Percentiles rank a stretch among this genome's conserved stretches.
phyloP scores from a whole-genome alignment of 2,329 filamentous ascomycete species.

The Microdochium bolleyi region DNA sequence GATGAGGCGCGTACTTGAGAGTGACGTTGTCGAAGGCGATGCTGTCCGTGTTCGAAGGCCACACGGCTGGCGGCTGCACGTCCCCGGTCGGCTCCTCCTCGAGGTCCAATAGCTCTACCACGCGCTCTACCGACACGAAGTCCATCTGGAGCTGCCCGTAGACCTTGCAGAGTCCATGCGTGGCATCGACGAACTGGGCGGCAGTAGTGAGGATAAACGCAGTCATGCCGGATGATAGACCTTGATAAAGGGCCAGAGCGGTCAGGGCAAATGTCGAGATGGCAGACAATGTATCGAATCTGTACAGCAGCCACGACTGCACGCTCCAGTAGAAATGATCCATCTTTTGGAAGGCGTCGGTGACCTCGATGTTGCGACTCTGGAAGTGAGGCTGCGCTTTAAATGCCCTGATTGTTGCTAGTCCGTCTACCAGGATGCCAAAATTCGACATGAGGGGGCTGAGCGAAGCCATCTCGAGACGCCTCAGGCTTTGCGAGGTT shows the following conservation, averaged over 20 bases:
- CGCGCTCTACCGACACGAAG: slow-evolving; percentile 82
- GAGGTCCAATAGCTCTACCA: slow-evolving; percentile 73
- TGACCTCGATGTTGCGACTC: slow-evolving; percentile 68
- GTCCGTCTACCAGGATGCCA: slow-evolving; percentile 74
- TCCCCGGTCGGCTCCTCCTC: slow-evolving; percentile 66
- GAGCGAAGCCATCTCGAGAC: slow-evolving; percentile 83
- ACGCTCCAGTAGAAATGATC: slow-evolving; percentile 94
- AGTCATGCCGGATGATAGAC: slow-evolving; percentile 69
- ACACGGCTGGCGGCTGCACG: slow-evolving; percentile 62
- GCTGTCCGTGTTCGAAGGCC: slow-evolving; percentile 66
- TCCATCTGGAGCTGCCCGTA: slow-evolving; percentile 88
- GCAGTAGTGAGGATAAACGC: slow-evolving; percentile 77
- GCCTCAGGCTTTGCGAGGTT: slow-evolving; percentile 72
- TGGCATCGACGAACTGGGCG: slow-evolving; percentile 59
- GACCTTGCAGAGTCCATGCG: slow-evolving; percentile 65
- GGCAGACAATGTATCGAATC: slow-evolving; percentile 67
- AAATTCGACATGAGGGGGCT: slow-evolving; percentile 91
- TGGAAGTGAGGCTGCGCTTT: slow-evolving; percentile 74
- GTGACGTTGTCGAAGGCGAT: slow-evolving; percentile 72
- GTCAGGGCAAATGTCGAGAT: slow-evolving; percentile 68
- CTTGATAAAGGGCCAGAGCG: slow-evolving; percentile 63
- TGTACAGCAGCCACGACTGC: slow-evolving; percentile 76
- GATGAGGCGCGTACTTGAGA: slow-evolving; percentile 69
- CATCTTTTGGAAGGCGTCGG: slow-evolving; percentile 87
- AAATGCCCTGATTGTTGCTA: slow-evolving; percentile 82